Conservation (phyloP, 495 filamentous ascomycete species). For the Xylaria sp. region DNA sequence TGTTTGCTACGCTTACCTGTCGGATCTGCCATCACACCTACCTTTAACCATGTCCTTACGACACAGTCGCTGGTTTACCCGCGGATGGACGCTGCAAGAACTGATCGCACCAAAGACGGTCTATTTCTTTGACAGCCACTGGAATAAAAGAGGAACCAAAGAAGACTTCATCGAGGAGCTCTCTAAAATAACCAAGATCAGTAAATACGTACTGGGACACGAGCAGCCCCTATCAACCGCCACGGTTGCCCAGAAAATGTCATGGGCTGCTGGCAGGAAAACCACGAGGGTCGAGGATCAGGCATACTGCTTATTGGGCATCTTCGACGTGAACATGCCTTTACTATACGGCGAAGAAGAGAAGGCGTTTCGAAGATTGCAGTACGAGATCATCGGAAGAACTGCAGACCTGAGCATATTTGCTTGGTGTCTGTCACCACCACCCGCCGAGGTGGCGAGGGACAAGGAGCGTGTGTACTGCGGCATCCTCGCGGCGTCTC, state of each 20-base stretch:
- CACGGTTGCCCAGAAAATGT: neutral
- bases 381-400: slow-evolving; percentile 5
- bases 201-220: neutral
- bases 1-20: neutral
- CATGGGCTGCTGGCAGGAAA: neutral
- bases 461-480: neutral
- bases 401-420: slow-evolving; percentile 4
- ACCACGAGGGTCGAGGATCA: slow-evolving; percentile 1
- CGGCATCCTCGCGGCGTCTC: neutral
- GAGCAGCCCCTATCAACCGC: neutral
- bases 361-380: neutral
- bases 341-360: slow-evolving; percentile 6
- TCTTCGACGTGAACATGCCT: slow-evolving; percentile 4
- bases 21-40: slow-evolving; percentile 1
- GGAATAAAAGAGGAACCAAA: neutral
- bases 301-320: neutral
- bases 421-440: neutral
- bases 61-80: slow-evolving; percentile 3
- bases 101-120: neutral
- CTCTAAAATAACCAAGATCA: neutral
- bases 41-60: neutral
- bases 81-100: neutral
- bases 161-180: neutral
- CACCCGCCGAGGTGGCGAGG: neutral
- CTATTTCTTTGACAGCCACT: neutral